A percentile compares a stretch with the other conserved stretches of the same genome.
These are phyloP conservation scores for Saccharomycopsis hybrid DNA, from an alignment of 1,139 yeast genomes.

Conservation along the genomic window DNA sequence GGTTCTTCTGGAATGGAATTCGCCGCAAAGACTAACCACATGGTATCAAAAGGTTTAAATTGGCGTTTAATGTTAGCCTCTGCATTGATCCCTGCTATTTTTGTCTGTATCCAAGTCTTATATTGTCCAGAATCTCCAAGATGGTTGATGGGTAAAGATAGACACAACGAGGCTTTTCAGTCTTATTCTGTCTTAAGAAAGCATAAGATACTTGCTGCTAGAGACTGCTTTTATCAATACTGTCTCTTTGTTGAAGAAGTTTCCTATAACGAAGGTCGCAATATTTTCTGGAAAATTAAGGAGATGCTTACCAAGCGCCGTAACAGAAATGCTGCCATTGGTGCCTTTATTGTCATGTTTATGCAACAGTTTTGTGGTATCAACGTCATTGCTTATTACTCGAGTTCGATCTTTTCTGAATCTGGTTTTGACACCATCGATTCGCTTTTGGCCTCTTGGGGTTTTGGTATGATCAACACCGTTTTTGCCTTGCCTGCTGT, in stretches of 20 bases:
- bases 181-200: constrained; percentile 46
- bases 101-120: constrained; percentile 62
- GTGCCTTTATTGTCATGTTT: constrained; percentile 77
- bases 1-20: constrained; percentile 34
- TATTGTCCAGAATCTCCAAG: constrained; percentile 76
- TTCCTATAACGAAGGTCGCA: constrained; percentile 23
- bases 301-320: constrained; percentile 66
- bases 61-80: constrained; percentile 84
- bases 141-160: constrained; percentile 67
- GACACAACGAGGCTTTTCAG: constrained; percentile 51
- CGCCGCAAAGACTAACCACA: constrained; percentile 24
- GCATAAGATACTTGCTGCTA: constrained; percentile 57
- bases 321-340: constrained; percentile 76
- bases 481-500: constrained; percentile 81
- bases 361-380: constrained; percentile 94
- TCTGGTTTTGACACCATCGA: constrained; percentile 57
- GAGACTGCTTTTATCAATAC: constrained; percentile 69
- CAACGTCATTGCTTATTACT: constrained; percentile 80
- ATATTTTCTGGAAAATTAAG: constrained; percentile 42
- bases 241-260: constrained; percentile 57
- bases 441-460: constrained; percentile 76
- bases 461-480: constrained; percentile 78
- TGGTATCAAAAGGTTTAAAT: constrained; percentile 38
- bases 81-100: constrained; percentile 65
- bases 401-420: constrained; percentile 63